phyloP scores from a whole-genome alignment of 139 green algal genomes.

The Coelastrella sp. region DNA sequence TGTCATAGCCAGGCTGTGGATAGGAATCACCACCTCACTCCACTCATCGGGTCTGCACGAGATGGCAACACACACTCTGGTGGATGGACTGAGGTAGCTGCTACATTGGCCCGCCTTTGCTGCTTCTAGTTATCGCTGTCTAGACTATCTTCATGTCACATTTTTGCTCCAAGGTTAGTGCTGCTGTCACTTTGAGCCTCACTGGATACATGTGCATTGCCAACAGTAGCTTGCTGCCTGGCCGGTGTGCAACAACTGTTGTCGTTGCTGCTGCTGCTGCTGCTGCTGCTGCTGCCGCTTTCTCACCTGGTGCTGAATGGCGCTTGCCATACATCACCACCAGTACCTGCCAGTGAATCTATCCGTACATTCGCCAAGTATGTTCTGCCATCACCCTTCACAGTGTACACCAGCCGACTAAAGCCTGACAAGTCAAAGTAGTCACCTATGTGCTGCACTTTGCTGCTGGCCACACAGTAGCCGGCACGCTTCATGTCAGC shows the following conservation, averaged over 20 bases:
- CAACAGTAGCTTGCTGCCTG: neutral
- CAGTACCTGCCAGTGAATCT: slow-evolving; percentile 26
- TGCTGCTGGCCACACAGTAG: slow-evolving; percentile 42
- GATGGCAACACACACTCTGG: neutral
- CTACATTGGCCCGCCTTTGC: no score
- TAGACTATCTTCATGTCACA: neutral
- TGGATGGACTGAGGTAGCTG: neutral
- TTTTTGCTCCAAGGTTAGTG: no score
- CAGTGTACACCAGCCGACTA: slow-evolving; percentile 27
- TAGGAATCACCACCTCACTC: slow-evolving; percentile 26
- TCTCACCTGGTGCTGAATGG: slow-evolving; percentile 37
- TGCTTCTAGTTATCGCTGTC: neutral
- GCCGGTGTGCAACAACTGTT: neutral
- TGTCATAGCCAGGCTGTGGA: slow-evolving; percentile 19
- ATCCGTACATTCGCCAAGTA: slow-evolving; percentile 47
- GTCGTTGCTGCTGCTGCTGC: neutral
- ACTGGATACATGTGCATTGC: no score
- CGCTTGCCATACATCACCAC: slow-evolving; percentile 48
- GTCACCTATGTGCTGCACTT: slow-evolving; percentile 38
- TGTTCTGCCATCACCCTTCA: slow-evolving; percentile 41
- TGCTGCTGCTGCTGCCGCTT: neutral
- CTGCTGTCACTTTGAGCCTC: no score
- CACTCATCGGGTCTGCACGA: slow-evolving; percentile 13
- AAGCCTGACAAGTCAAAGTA: slow-evolving; percentile 33
- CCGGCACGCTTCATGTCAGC: slow-evolving; percentile 45